phyloP scores from a whole-genome alignment of 2,329 filamentous ascomycete species.

The Calonectria pseudoreteaudii region DNA sequence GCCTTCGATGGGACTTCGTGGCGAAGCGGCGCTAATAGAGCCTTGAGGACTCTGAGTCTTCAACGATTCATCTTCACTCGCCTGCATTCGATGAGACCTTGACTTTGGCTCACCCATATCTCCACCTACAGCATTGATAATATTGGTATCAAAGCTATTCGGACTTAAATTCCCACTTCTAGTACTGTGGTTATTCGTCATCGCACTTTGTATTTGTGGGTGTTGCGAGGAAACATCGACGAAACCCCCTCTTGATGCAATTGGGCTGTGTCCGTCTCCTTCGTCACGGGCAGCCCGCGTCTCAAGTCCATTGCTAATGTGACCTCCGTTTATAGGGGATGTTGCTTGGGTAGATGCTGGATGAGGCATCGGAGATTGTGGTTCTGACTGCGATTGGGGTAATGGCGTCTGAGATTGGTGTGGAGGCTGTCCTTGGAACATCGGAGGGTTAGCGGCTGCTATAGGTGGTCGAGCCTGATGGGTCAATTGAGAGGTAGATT shows the following conservation, averaged over 20 bases:
- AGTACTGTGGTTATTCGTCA: constrained; percentile 23
- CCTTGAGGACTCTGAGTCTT: neutral
- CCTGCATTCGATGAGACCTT: neutral
- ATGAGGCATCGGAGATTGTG: neutral
- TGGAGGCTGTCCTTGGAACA: neutral
- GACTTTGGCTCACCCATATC: neutral
- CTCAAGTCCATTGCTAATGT: neutral
- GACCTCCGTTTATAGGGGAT: constrained; percentile 16
- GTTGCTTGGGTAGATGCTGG: constrained; percentile 7
- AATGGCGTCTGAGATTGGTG: neutral
- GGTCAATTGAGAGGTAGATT: constrained; percentile 23
- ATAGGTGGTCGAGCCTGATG: constrained; percentile 30
- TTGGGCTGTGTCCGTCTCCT: neutral
- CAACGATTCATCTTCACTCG: neutral
- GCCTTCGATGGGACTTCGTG: neutral
- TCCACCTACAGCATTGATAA: neutral
- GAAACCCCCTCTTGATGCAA: neutral
- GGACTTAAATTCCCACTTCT: constrained; percentile 23
- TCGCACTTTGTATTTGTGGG: constrained; percentile 19
- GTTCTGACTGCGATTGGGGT: neutral
- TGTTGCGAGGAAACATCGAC: constrained; percentile 3
- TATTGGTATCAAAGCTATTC: neutral
- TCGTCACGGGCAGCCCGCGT: constrained; percentile 4
- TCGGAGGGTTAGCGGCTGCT: neutral
- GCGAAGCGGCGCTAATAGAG: neutral